Evolutionary conservation across 2,329 filamentous ascomycete genomes (phyloP).

Genomic region (Fusarium sp.): DNA sequence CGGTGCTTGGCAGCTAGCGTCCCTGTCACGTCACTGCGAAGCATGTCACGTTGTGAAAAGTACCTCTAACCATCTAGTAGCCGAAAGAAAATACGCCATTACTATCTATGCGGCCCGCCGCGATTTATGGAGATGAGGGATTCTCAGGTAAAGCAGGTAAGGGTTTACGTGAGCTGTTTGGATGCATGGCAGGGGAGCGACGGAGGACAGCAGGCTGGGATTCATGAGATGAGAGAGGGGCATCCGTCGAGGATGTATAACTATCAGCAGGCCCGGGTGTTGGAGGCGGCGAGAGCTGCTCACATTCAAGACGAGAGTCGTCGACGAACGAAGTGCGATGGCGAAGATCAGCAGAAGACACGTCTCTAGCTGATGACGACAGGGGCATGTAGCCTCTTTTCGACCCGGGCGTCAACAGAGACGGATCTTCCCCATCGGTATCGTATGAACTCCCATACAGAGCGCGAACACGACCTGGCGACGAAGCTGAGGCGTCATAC

Average conservation of each 20-base stretch:
- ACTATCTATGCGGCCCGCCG: constrained; percentile 11
- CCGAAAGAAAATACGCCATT: neutral
- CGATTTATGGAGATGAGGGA: constrained; percentile 40
- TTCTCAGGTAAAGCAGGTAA: constrained; percentile 58
- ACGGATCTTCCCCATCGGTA: constrained; percentile 1
- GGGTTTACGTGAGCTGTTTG: constrained; percentile 53
- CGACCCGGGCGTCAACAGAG: constrained; percentile 15
- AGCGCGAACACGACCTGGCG: constrained; percentile 25
- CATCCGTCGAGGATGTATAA: constrained; percentile 15
- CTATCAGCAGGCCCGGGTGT: constrained; percentile 39
- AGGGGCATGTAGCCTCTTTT: constrained; percentile 21
- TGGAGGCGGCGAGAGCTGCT: constrained; percentile 45
- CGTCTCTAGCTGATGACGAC: neutral
- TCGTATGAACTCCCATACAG: constrained; percentile 30
- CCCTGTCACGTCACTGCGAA: neutral
- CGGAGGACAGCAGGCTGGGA: constrained; percentile 23
- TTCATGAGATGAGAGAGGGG: constrained; percentile 22
- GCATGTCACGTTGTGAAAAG: neutral
- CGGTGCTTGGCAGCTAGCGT: neutral
- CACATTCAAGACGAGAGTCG: constrained; percentile 29
- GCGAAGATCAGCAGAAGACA: neutral
- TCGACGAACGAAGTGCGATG: constrained; percentile 16
- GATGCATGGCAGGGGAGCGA: constrained; percentile 34
- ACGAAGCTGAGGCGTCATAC: constrained; percentile 38
- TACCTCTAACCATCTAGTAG: neutral